phyloP scores from a whole-genome alignment of 352 stramenopile genomes.

The Phytopythium boreale region DNA sequence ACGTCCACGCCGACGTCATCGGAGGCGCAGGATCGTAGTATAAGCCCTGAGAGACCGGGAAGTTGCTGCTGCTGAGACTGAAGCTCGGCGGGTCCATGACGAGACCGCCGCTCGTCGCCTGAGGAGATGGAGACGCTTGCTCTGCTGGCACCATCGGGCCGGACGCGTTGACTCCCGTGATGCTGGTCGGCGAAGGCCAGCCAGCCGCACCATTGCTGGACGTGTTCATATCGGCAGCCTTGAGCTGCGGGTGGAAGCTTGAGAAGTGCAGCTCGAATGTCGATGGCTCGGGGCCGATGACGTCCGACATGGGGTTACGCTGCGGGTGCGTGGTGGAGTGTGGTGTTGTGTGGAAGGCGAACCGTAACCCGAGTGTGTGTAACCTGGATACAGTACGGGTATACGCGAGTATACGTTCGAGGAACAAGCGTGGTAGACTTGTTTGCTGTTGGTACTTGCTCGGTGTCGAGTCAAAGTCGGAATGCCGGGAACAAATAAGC shows the following conservation, averaged over 20 bases:
- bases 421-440: not conserved
- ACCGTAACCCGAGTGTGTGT: conserved; percentile 1
- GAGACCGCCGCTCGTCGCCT: not conserved
- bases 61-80: conserved; percentile 9
- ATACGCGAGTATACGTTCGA: not conserved
- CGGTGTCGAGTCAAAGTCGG: conserved; percentile 1
- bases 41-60: not conserved
- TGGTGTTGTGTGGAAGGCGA: not conserved
- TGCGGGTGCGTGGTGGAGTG: not conserved
- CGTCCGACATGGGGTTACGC: conserved; percentile 8
- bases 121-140: not conserved
- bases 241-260: conserved; percentile 43
- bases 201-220: not conserved
- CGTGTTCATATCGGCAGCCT: conserved; percentile 20
- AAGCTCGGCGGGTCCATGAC: conserved; percentile 9
- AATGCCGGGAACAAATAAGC: not conserved
- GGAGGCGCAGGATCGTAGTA: not conserved
- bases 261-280: conserved; percentile 28
- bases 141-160: not conserved
- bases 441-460: not conserved
- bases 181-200: conserved; percentile 29
- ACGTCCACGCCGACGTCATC: conserved; percentile 13
- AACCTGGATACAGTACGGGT: conserved; percentile 1
- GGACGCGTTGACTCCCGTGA: not conserved
- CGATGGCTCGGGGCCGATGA: not conserved